Evolutionary conservation across 768 basidiomycete genomes (phyloP).

Genomic region (Mycena capillaripes): DNA sequence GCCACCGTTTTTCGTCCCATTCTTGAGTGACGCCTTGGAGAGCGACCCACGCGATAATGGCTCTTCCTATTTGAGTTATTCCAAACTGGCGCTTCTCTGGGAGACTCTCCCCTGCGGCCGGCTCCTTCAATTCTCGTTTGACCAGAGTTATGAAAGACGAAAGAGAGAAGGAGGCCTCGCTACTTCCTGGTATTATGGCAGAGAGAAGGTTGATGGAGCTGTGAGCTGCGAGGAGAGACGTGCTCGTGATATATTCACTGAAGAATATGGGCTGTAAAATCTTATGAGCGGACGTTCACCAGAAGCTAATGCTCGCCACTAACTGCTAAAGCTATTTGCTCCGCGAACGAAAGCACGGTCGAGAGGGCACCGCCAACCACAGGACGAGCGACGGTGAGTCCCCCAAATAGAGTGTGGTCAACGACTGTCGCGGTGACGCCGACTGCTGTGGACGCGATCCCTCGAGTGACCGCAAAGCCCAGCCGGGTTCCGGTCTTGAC

Average conservation of each 20-base stretch:
- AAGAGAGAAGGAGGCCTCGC: constrained; percentile 86
- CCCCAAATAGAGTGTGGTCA: constrained; percentile 78
- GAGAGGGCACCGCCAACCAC: constrained; percentile 71
- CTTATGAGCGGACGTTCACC: not conserved
- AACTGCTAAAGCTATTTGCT: constrained; percentile 75
- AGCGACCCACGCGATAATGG: constrained; percentile 84
- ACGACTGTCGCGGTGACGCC: constrained; percentile 71
- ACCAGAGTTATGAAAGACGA: constrained; percentile 86
- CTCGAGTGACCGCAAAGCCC: constrained; percentile 79
- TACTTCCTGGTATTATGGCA: constrained; percentile 79
- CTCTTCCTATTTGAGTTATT: constrained; percentile 74
- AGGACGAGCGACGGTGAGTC: constrained; percentile 68
- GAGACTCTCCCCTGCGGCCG: constrained; percentile 62
- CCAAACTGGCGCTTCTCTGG: constrained; percentile 71
- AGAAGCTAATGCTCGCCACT: not conserved
- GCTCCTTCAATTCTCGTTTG: constrained; percentile 80
- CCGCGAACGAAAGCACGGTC: constrained; percentile 73
- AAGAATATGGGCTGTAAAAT: constrained; percentile 68
- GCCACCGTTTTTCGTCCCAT: constrained; percentile 83
- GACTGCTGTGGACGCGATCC: constrained; percentile 69
- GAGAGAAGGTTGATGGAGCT: constrained; percentile 82
- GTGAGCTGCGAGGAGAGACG: constrained; percentile 80
- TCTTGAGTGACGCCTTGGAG: constrained; percentile 87
- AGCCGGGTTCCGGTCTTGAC: constrained; percentile 78
- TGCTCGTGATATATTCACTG: constrained; percentile 82